These are phyloP conservation scores for Cairneyella variabilis DNA, from an alignment of 495 filamentous ascomycete species.

Conservation along the genomic window DNA sequence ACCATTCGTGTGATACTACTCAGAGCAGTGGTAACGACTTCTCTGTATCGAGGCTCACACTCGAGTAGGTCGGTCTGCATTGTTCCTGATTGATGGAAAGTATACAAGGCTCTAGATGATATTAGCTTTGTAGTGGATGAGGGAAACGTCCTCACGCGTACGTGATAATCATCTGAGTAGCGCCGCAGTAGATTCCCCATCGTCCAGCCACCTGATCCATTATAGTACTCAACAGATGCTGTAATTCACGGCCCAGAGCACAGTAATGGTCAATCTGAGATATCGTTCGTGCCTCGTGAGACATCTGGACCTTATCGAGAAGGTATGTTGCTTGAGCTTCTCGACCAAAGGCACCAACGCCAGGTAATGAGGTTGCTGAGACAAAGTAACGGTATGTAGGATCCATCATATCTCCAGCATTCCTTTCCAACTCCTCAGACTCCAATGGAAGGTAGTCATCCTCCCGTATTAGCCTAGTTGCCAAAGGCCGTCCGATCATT, in stretches of 20 bases:
- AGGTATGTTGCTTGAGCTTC: constrained; percentile 32
- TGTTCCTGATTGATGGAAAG: constrained; percentile 19
- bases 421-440: constrained; percentile 27
- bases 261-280: constrained; percentile 8
- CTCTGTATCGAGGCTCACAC: constrained; percentile 1
- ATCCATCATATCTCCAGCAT: constrained; percentile 1
- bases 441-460: constrained; percentile 15
- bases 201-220: constrained; percentile 27
- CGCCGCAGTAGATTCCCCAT: constrained; percentile 26
- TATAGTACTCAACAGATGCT: constrained; percentile 21
- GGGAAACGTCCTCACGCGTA: constrained; percentile 3
- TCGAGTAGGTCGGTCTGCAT: constrained; percentile 3
- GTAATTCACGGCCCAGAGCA: constrained; percentile 19
- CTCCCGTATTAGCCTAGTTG: constrained; percentile 7
- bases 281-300: constrained; percentile 2
- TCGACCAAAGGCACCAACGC: constrained; percentile 29
- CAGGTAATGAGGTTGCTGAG: constrained; percentile 13
- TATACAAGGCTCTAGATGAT: constrained; percentile 18
- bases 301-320: constrained; percentile 22
- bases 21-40: constrained; percentile 13
- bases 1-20: constrained; percentile 25
- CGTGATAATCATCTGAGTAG: constrained; percentile 30
- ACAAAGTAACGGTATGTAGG: constrained; percentile 15
- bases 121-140: neutral
- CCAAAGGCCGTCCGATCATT: constrained; percentile 11